These are phyloP conservation scores for Flagelloscypha sp. DNA, from an alignment of 768 basidiomycete genomes.

Conservation along the genomic window DNA sequence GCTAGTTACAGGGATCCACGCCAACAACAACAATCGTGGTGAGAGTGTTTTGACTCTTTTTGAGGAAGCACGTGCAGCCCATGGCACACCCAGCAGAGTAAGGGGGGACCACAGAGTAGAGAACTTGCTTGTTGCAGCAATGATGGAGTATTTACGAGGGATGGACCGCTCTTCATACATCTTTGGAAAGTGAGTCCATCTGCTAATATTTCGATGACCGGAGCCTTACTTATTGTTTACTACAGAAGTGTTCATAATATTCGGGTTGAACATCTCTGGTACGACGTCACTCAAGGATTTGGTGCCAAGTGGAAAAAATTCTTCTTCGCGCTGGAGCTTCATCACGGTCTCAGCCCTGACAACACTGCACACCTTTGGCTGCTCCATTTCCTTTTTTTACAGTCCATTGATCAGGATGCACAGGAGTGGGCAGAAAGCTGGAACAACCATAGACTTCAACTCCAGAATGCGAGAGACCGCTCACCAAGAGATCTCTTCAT, in stretches of 20 bases:
- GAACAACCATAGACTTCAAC: constrained; percentile 24
- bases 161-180: constrained; percentile 15
- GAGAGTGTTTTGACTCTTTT: constrained; percentile 29
- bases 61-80: constrained; percentile 10
- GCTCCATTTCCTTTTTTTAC: constrained; percentile 29
- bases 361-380: constrained; percentile 29
- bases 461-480: constrained; percentile 11
- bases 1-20: constrained; percentile 22
- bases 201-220: not conserved
- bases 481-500: constrained; percentile 22
- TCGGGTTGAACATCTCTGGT: constrained; percentile 31
- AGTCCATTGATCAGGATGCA: constrained; percentile 21
- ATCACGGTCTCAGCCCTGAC: constrained; percentile 18
- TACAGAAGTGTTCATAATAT: constrained; percentile 32
- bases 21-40: constrained; percentile 29
- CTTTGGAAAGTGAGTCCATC: constrained; percentile 16
- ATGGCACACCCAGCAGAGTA: constrained; percentile 23
- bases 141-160: constrained; percentile 12
- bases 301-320: constrained; percentile 31
- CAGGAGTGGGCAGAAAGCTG: constrained; percentile 23
- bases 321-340: constrained; percentile 25
- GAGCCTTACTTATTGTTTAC: no score
- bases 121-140: constrained; percentile 25
- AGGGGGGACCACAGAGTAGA: constrained; percentile 32
- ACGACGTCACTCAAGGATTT: constrained; percentile 25